Percentiles rank a stretch among this genome's conserved stretches.
Conservation (phyloP, 129 eudicot species). For the Flaveria robusta region DNA sequence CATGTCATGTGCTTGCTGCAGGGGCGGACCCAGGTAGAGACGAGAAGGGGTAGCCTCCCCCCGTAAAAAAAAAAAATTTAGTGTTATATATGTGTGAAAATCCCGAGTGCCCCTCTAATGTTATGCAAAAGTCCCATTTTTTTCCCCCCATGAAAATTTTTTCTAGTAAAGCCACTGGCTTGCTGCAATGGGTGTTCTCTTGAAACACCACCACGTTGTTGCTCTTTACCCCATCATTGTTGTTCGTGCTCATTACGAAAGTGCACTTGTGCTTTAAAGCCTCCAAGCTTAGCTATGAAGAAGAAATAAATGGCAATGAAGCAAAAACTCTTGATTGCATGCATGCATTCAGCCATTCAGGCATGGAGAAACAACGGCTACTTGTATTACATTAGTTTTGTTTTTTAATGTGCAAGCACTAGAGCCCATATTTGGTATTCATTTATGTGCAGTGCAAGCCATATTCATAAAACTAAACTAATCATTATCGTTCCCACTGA, state of each 20-base stretch:
- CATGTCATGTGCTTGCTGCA: no score
- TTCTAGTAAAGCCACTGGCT: no score
- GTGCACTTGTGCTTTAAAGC: conserved; percentile 43
- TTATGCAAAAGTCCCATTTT: no score
- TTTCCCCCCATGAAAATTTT: no score
- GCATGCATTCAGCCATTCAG: not conserved
- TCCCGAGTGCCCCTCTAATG: no score
- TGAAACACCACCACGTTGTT: conserved; percentile 40
- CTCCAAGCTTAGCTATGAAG: conserved; percentile 5
- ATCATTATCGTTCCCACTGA: conserved; percentile 51
- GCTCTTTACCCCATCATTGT: conserved; percentile 43
- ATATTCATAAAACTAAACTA: no score
- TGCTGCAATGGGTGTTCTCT: conserved; percentile 19
- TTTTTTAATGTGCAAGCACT: conserved; percentile 15
- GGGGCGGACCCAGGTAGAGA: no score
- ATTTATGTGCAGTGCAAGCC: no score
- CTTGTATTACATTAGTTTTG: conserved; percentile 33
- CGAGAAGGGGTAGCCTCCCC: no score
- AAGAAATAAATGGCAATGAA: conserved; percentile 17
- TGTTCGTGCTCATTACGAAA: conserved; percentile 53
- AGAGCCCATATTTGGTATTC: conserved; percentile 20
- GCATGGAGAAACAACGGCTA: conserved; percentile 30
- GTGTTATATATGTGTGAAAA: no score
- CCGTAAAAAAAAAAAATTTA: no score
- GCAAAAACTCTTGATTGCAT: conserved; percentile 21